Percentiles rank a stretch among this genome's conserved stretches.
These are phyloP conservation scores for Claviceps capensis DNA, from an alignment of 2,329 filamentous ascomycete species.

Conservation along the genomic window DNA sequence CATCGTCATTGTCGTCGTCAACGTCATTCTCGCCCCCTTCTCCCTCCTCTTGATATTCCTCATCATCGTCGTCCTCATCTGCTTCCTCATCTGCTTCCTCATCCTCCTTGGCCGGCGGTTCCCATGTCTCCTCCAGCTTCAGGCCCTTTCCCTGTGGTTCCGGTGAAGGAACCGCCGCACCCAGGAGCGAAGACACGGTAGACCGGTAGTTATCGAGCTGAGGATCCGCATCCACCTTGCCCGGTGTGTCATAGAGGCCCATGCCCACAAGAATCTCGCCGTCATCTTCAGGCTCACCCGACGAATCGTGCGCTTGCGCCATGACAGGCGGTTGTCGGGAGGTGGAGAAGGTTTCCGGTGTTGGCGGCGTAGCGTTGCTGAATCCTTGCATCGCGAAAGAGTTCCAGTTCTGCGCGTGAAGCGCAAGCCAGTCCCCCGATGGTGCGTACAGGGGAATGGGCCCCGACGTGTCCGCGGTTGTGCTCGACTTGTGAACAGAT, in stretches of 20 bases:
- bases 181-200: constrained; percentile 40
- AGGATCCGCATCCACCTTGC: constrained; percentile 35
- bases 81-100: constrained; percentile 26
- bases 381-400: constrained; percentile 30
- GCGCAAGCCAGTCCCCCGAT: too few relatives aligned
- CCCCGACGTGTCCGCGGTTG: constrained; percentile 13
- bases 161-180: constrained; percentile 29
- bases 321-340: constrained; percentile 34
- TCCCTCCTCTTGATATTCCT: constrained; percentile 12
- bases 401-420: constrained; percentile 26
- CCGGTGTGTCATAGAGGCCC: constrained; percentile 65
- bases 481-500: constrained; percentile 14
- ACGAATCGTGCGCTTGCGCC: constrained; percentile 34
- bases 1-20: background rate
- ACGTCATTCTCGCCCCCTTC: background rate
- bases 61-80: constrained; percentile 19
- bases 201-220: constrained; percentile 40
- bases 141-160: constrained; percentile 55
- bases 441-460: constrained; percentile 14
- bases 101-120: constrained; percentile 50
- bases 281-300: constrained; percentile 41
- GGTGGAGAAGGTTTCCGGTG: constrained; percentile 43
- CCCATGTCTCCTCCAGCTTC: constrained; percentile 72
- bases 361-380: constrained; percentile 40
- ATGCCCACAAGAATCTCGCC: constrained; percentile 69